Conservation (phyloP, 2,329 filamentous ascomycete genomes). For the Leptographium radiaticola region DNA sequence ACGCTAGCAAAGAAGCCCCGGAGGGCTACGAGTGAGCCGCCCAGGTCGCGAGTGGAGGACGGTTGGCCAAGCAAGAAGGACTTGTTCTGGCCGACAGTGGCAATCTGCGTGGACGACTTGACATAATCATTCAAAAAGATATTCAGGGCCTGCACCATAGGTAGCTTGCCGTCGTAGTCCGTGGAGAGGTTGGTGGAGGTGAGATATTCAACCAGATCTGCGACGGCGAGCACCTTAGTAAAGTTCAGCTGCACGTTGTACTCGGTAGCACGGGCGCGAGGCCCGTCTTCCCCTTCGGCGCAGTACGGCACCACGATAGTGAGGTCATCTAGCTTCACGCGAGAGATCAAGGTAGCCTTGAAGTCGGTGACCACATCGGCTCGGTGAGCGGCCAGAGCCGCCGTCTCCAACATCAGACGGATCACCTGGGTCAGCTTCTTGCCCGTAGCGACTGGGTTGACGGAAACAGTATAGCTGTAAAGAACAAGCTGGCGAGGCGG, state of each 20-base stretch:
- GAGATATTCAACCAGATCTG: conserved; percentile 15
- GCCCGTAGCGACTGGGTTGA: conserved; percentile 8
- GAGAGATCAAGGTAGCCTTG: conserved; percentile 19
- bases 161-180: conserved; percentile 14
- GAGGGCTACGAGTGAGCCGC: conserved; percentile 16
- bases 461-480: conserved; percentile 12
- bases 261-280: conserved; percentile 6
- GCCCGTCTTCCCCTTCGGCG: conserved; percentile 17
- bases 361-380: conserved; percentile 21
- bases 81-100: conserved; percentile 18
- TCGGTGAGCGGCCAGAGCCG: conserved; percentile 7
- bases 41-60: conserved; percentile 12
- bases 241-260: conserved; percentile 14
- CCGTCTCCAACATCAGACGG: conserved; percentile 14
- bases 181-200: conserved; percentile 13
- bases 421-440: conserved; percentile 12
- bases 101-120: conserved; percentile 14
- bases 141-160: conserved; percentile 58
- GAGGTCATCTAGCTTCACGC: conserved; percentile 10
- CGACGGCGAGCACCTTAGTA: conserved; percentile 15
- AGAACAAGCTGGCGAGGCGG: conserved; percentile 8
- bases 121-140: conserved; percentile 41
- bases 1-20: conserved; percentile 23
- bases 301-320: conserved; percentile 14
- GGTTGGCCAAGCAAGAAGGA: conserved; percentile 13